phyloP scores from a whole-genome alignment of 257 asterid genomes.

The Capsicum pubescens region DNA sequence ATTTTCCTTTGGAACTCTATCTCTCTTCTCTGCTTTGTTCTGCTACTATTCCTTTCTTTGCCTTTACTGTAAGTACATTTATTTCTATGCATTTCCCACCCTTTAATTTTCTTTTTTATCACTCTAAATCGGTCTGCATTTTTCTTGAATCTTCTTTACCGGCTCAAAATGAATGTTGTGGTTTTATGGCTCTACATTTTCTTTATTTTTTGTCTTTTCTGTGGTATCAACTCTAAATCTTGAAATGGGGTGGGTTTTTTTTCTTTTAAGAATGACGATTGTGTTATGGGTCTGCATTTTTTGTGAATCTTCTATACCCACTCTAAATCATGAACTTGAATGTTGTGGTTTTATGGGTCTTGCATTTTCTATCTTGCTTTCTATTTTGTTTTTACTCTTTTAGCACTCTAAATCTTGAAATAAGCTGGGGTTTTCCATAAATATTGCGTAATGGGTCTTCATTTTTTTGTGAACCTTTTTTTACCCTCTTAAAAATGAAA shows the following conservation, averaged over 20 bases:
- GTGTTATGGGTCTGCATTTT: neutral
- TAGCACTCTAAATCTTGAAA: neutral
- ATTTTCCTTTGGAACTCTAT: constrained; percentile 45
- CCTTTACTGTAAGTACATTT: constrained; percentile 59
- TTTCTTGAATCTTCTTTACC: neutral
- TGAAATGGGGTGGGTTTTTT: no score
- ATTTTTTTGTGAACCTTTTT: neutral
- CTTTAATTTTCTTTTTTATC: neutral
- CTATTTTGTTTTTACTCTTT: neutral
- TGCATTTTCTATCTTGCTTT: no score
- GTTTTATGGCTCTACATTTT: no score
- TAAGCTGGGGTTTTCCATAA: neutral
- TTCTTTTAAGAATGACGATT: neutral
- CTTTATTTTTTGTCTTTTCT: no score
- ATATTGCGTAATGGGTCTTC: neutral
- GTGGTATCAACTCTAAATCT: no score
- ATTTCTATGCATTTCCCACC: constrained; percentile 25
- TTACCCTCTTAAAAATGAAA: neutral
- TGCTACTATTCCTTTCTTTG: constrained; percentile 69
- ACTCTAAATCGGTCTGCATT: neutral
- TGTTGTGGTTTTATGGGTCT: neutral
- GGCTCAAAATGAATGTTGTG: no score
- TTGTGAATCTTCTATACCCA: neutral
- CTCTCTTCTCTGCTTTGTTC: constrained; percentile 38
- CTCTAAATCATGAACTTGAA: neutral